Base-by-base conservation (phyloP, 192 early-diverging fungal species). In the Coemansia sp. region DNA sequence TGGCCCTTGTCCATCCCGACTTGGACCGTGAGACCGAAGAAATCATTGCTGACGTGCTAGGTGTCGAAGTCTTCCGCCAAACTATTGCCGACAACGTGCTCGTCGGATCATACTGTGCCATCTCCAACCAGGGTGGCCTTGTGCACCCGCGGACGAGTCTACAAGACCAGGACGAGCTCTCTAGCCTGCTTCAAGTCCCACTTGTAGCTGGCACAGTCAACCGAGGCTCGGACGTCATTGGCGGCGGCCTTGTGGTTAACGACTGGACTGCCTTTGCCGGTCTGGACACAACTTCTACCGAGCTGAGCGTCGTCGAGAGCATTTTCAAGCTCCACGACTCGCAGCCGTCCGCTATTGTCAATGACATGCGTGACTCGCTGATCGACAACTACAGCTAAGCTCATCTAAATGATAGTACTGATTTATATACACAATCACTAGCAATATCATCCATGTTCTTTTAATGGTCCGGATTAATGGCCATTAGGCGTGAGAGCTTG, bases 191-290 rank as follows among this genome's bases (percentile, higher is more conserved):
- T 55, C 97, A 99, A 84, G 90, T 99, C 62, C 97, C 97, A 12
- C 85, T 97, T 13, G 95, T 94, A n/a, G 96, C 97, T 29, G 97
- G 97, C 67, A 99, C 97, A 0, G 91, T 99, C 48, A 99, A 99
- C 87, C 91, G 98, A 64, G 98, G 98, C 85, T 96, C 94, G 6
- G 95, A 98, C 78, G 88, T 96, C 48, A 95, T 99, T 84, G 97
- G 97, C 41, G 95, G 90, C 39, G 97, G 97, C 34, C 86, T 95
- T 68, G 94, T 99, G 27, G 97, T 99, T 61, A 99, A 99, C 78
- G 97, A 99, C 73, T 99, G 95, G 95, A 87, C 87, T 64, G 97
- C 97, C 8, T 98, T 98, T 87, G 92, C 95, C 27, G 97, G 97
- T 55, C 75, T 97, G 74, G 98, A 98, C 77, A 98, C 95, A 1